Base-by-base conservation (phyloP, 164 flowering plant genomes). In the Warburgia ugandensis region DNA sequence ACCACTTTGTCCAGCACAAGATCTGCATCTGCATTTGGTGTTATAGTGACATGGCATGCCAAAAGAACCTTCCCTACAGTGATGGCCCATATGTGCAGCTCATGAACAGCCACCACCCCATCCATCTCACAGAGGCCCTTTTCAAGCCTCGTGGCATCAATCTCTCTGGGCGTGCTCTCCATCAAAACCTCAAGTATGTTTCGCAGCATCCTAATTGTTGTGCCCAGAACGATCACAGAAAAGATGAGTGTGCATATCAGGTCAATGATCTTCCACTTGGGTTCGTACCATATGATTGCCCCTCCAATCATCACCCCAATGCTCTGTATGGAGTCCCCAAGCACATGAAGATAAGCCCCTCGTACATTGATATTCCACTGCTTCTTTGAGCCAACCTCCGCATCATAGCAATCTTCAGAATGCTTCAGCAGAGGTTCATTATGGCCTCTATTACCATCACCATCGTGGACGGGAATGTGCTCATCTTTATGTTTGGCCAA, bases 151-250 rank as follows among this genome's bases (percentile, higher is more conserved):
- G 84, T 83, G 1, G 89, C 91, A 53, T 88, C 96, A 44, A 88
- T 83, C 66, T 88, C 94, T 48, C 96, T 68, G 0, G 96, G 96
- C 0, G 96, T 87, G 72, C 88, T 84, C 76, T 87, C 94, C 96
- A 87, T 85, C 44, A 87, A 72, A 22, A 87, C 94, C 56, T 87
- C 94, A 45, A 82, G 58, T 39, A 85, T 84, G 64, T 58, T 80
- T 9, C 94, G 61, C 45, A 84, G 53, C 94, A 87, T 87, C 52
- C 64, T 75, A 56, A 87, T 69, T 0, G 96, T 85, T 2, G 94
- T 84, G 28, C 60, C 73, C 54, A 87, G 50, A n/a, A 84, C 96
- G 44, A 87, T 49, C 4, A 68, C 68, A 0, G 96, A 87, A 61
- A 87, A 84, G 11, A 83, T 39, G 5, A 84, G 80, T 1, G 96